Conservation (phyloP, 108 stramenopile genomes). For the Cylindrotheca closterium region DNA sequence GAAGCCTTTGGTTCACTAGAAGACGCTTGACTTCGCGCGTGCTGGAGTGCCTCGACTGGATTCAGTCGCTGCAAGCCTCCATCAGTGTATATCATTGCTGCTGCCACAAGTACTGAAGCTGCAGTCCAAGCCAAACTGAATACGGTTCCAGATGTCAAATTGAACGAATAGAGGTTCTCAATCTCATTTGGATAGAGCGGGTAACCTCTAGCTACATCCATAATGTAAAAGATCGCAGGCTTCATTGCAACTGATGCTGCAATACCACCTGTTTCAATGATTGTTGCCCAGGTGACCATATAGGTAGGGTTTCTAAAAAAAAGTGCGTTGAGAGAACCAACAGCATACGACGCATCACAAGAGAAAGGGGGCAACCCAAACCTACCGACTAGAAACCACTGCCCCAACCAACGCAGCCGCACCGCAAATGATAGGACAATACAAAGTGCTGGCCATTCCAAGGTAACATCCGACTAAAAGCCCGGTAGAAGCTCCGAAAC, state of each 20-base stretch:
- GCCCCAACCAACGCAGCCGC: conserved; percentile 31
- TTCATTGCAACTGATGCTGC: conserved; percentile 46
- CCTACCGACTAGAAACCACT: conserved; percentile 38
- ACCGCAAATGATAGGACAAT: conserved; percentile 36
- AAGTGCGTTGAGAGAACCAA: conserved; percentile 11
- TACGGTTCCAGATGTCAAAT: conserved; percentile 14
- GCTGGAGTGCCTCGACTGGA: conserved; percentile 1
- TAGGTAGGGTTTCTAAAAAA: conserved; percentile 38
- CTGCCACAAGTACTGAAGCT: conserved; percentile 49
- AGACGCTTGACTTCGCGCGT: conserved; percentile 20
- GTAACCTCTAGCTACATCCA: conserved; percentile 48
- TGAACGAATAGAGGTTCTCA: conserved; percentile 1
- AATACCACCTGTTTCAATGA: conserved; percentile 61
- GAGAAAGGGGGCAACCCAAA: too few relatives aligned
- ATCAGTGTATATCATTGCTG: conserved; percentile 59
- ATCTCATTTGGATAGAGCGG: conserved; percentile 29
- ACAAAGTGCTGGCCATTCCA: conserved; percentile 10
- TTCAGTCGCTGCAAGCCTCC: conserved; percentile 30
- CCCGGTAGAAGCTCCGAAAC: conserved; percentile 45
- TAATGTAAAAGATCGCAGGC: conserved; percentile 25
- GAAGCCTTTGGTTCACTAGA: conserved; percentile 15
- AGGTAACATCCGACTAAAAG: conserved; percentile 37
- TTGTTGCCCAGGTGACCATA: conserved; percentile 50
- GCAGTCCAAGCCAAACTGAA: conserved; percentile 56
- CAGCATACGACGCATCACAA: conserved; percentile 4